A percentile compares a stretch with the other conserved stretches of the same genome.
Evolutionary conservation across 2,329 filamentous ascomycete species (phyloP).

Genomic region (Chaetomiaceae sp.): DNA sequence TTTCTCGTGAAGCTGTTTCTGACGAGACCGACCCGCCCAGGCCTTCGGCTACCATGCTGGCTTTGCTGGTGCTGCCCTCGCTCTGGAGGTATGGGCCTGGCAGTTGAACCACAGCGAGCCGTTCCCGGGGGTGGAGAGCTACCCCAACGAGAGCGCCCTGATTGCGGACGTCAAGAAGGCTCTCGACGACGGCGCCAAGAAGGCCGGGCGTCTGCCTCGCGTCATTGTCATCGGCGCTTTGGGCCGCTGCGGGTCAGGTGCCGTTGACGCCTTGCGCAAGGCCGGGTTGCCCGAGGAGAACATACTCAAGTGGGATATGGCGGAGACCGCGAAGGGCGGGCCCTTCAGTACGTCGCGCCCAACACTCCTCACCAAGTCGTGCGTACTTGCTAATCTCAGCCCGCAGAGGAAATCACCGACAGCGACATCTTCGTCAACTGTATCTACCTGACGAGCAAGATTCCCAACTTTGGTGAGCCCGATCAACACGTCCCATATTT

Average conservation of each 20-base stretch:
- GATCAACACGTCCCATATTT: too few relatives aligned
- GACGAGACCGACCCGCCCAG: slow-evolving; percentile 4
- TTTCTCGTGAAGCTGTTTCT: not conserved
- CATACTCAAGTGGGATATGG: slow-evolving; percentile 67
- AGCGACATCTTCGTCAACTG: slow-evolving; percentile 77
- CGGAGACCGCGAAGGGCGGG: slow-evolving; percentile 69
- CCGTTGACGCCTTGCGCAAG: slow-evolving; percentile 70
- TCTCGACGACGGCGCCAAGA: slow-evolving; percentile 56
- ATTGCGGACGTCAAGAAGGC: slow-evolving; percentile 68
- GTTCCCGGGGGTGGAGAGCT: slow-evolving; percentile 60
- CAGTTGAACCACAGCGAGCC: slow-evolving; percentile 59
- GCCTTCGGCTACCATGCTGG: slow-evolving; percentile 71
- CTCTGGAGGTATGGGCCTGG: slow-evolving; percentile 75
- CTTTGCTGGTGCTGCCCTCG: slow-evolving; percentile 67
- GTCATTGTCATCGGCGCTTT: slow-evolving; percentile 79
- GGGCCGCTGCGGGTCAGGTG: slow-evolving; percentile 79
- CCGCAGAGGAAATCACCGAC: slow-evolving; percentile 62
- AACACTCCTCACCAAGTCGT: not conserved
- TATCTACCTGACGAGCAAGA: slow-evolving; percentile 72
- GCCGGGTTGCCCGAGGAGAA: slow-evolving; percentile 64
- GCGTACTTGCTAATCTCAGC: slow-evolving; percentile 6
- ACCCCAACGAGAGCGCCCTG: slow-evolving; percentile 68
- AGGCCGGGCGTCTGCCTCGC: slow-evolving; percentile 61
- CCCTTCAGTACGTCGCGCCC: slow-evolving; percentile 48
- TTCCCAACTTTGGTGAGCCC: slow-evolving; percentile 64